Evolutionary conservation across 2,329 filamentous ascomycete species (phyloP), one percentile per base, ranked within the genome.

Genomic region (Xylaria sp.): DNA sequence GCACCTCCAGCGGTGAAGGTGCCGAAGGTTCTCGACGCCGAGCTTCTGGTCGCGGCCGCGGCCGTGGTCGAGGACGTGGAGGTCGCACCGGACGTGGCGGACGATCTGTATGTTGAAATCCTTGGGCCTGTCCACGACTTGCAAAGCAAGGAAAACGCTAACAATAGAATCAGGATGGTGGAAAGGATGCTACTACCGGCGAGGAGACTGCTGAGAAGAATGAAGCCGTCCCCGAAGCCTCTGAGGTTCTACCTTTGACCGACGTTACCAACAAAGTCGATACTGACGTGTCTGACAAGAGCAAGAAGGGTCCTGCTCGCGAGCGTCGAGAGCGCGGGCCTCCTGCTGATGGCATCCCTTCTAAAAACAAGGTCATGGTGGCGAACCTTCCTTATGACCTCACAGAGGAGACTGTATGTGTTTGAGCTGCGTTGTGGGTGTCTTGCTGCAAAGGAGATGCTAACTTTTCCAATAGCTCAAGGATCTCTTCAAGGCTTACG

Each of bases 361-460:
- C 95, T 84, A 98, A 98, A 91, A 98, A 93, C 84, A 99, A 99
- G 92, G 94, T 99, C 85, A 99, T 99, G 96, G 96, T 99, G 79
- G 96, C 96, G 80, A 99, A 99, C 88, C 90, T 99, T 73, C 96
- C 96, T 63, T 99, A 99, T 81, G 95, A 99, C 85, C 89, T 98
- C 82, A 95, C 92, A 78, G 96, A 99, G 87, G 94, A 98, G 80
- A 97, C 95, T 90, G 95, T 97, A 84, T 75, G 87, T 80, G 31
- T 44, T 59, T 41, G 10, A 12, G 28, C 23, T 57, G 6, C 12
- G 28, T 52, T 51, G 13, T 37, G 28, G 28, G 34, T 34, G 23
- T 9, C 18, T 61, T 54, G n/a, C 10, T 10, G 50, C 23, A 25
- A 3, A 18, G 15, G 25, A 50, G 3, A 65, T 66, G 55, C 65